Evolutionary conservation across 1,139 yeast genomes (phyloP).

Genomic region (Sugiyamaella xylanicola): DNA sequence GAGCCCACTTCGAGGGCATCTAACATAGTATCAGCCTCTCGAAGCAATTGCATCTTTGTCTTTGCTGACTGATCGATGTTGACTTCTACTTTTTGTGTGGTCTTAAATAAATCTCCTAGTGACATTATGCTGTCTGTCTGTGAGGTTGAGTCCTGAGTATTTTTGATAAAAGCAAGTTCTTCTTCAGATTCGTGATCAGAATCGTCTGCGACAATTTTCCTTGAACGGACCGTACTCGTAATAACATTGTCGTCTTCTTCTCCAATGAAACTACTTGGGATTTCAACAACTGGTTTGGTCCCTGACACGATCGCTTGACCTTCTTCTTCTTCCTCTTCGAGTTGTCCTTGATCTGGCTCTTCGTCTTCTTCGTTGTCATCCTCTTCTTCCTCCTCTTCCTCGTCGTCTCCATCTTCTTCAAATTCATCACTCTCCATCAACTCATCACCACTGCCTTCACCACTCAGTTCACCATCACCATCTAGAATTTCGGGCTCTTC

Average conservation of each 20-base stretch:
- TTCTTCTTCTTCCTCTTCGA: conserved; percentile 34
- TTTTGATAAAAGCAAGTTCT: conserved; percentile 5
- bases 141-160: conserved; percentile 12
- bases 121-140: neutral
- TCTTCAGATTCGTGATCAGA: conserved; percentile 13
- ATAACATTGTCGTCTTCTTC: neutral
- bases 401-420: conserved; percentile 36
- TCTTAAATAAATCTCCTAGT: conserved; percentile 18
- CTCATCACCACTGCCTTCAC: conserved; percentile 30
- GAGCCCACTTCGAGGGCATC: neutral
- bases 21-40: neutral
- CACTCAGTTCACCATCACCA: conserved; percentile 26
- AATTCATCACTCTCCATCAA: conserved; percentile 35
- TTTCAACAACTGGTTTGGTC: neutral
- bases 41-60: conserved; percentile 18
- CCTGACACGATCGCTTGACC: conserved; percentile 36
- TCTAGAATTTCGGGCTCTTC: conserved; percentile 39
- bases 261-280: conserved; percentile 12
- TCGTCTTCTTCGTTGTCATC: conserved; percentile 38
- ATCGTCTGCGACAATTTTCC: conserved; percentile 11
- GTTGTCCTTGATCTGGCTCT: too few species aligned
- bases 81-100: conserved; percentile 19
- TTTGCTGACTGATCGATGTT: conserved; percentile 18
- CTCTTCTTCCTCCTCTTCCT: conserved; percentile 36
- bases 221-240: neutral